Evolutionary conservation across 768 basidiomycete species (phyloP).

Genomic region (Pulveroboletus sp.): DNA sequence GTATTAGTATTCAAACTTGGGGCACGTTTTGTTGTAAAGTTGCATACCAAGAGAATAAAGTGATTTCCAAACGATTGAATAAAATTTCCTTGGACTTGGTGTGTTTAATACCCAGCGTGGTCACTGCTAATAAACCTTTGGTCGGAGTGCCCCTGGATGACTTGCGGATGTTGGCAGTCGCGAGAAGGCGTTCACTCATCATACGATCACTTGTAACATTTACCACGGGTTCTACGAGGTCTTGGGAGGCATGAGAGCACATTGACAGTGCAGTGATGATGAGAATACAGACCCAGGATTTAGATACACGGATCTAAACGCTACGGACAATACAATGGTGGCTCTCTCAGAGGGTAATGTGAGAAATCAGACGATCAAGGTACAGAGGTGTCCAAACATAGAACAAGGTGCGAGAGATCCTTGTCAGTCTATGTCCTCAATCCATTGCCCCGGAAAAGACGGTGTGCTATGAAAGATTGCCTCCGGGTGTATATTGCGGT

Average conservation of each 20-base stretch:
- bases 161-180: too few relatives aligned
- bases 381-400: background rate
- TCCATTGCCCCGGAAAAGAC: constrained; percentile 32
- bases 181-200: too few relatives aligned
- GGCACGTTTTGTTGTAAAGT: background rate
- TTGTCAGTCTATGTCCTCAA: constrained; percentile 31
- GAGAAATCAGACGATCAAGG: background rate
- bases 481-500: constrained; percentile 9
- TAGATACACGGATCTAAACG: constrained; percentile 21
- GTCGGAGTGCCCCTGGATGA: too few relatives aligned
- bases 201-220: too few relatives aligned
- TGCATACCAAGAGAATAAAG: background rate
- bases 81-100: background rate
- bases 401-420: background rate
- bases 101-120: too few relatives aligned
- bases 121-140: background rate
- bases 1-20: background rate
- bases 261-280: too few relatives aligned
- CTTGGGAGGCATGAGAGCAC: background rate
- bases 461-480: constrained; percentile 13
- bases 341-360: too few relatives aligned
- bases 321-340: constrained; percentile 12
- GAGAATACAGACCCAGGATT: constrained; percentile 4
- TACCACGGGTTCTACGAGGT: too few relatives aligned
- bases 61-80: background rate